A percentile compares a stretch with the other conserved stretches of the same genome.
phyloP scores from a whole-genome alignment of 306 rosid species.

The Fragaria ananassa region DNA sequence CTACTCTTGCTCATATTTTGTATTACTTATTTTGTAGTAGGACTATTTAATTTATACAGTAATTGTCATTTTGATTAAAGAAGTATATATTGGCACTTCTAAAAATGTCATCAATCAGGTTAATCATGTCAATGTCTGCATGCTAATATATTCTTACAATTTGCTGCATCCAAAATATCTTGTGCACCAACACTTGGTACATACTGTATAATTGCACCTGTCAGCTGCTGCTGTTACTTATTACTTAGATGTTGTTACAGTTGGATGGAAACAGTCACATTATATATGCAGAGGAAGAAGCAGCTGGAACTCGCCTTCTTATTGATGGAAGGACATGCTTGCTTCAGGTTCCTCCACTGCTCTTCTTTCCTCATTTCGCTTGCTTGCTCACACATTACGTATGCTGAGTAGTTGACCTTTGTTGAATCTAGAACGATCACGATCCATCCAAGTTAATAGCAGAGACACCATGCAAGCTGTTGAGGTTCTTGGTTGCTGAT shows the following conservation, averaged over 20 bases:
- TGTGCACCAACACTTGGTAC: neutral
- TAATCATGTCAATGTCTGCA: neutral
- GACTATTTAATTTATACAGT: neutral
- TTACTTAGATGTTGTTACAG: constrained; percentile 48
- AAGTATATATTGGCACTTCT: neutral
- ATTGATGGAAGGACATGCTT: constrained; percentile 99
- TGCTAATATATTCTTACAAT: neutral
- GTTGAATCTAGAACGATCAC: constrained; percentile 76
- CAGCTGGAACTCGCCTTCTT: constrained; percentile 98
- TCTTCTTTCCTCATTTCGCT: constrained; percentile 10
- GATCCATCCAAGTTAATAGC: constrained; percentile 95
- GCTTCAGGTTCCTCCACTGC: constrained; percentile 77
- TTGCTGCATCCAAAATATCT: neutral
- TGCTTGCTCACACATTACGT: neutral
- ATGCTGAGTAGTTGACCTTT: constrained; percentile 30
- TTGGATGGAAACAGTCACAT: constrained; percentile 98
- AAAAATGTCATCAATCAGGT: neutral
- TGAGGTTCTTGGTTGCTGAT: constrained; percentile 73
- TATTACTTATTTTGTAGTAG: neutral
- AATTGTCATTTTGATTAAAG: neutral
- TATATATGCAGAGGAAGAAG: constrained; percentile 97
- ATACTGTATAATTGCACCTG: neutral
- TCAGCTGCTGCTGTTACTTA: constrained; percentile 18
- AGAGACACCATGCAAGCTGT: constrained; percentile 95
- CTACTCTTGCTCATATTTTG: constrained; percentile 8